Evolutionary conservation across 1,139 yeast species (phyloP), one percentile per base, ranked within the genome.

Genomic region (Saccharomyces hybrid): DNA sequence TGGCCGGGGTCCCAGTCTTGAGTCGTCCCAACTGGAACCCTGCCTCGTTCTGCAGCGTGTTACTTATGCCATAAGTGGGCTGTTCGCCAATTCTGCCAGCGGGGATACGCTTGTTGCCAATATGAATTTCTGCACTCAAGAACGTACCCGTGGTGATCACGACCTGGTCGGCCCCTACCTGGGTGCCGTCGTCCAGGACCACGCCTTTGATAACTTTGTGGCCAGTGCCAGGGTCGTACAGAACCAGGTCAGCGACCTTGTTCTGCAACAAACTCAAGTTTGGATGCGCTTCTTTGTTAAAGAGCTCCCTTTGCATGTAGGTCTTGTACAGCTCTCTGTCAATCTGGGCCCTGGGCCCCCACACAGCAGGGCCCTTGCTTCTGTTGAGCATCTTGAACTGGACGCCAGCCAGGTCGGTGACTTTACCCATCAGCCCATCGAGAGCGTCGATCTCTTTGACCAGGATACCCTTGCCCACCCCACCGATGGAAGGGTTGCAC

Each of bases 311-410:
- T 67, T 88, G 96, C 98, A 93, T 93, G 65, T 88, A 95, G 11
- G 70, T 67, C 63, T 86, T 75, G 68, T 93, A 95, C 2, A 91
- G 78, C 51, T 81, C 75, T 59, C 99, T 75, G 70, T 95, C 99
- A 32, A 95, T 93, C 69, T 95, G 99, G 0, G 97, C 97, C 56
- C 99, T 73, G 5, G 98, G 98, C 0, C 99, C 99, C 88, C 97
- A 96, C 1, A 91, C 99, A 0, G 99, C 99, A 0, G 98, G 89
- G 0, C 99, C 99, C 61, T 89, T 81, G 2, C 96, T 86, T 50
- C 86, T 79, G 70, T 95, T 95, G 58, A 95, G 75, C 57, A 90
- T 83, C 67, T 88, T 89, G 71, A 86, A 95, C 68, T 91, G 97
- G 42, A 91, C 88, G 0, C 99, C 99, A 0, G 99, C 96, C 63